phyloP scores from a whole-genome alignment of 2,329 filamentous ascomycete species.

The Epichloe sylvatica region DNA sequence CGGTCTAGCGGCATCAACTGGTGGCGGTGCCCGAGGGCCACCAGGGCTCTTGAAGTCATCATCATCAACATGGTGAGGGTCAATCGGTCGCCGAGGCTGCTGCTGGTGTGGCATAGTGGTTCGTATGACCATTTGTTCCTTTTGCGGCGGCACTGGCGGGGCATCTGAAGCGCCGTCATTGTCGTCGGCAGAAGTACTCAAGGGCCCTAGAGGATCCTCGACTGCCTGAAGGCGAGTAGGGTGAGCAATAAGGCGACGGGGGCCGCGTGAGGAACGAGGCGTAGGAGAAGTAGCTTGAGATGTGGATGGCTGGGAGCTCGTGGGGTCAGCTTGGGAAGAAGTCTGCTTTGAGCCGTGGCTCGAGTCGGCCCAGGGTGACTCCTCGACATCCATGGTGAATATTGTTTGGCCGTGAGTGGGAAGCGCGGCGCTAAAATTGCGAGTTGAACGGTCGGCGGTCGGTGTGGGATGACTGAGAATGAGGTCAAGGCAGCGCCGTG shows the following conservation, averaged over 20 bases:
- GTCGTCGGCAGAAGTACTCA: constrained; percentile 49
- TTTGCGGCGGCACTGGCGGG: constrained; percentile 55
- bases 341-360: constrained; percentile 17
- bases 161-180: constrained; percentile 28
- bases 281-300: constrained; percentile 12
- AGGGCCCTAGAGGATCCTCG: constrained; percentile 61
- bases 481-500: background rate
- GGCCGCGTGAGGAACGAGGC: constrained; percentile 32
- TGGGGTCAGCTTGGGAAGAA: constrained; percentile 21
- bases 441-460: background rate
- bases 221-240: constrained; percentile 66
- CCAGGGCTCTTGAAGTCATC: constrained; percentile 45
- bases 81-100: constrained; percentile 30
- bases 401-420: constrained; percentile 1
- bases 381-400: constrained; percentile 34
- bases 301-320: constrained; percentile 15
- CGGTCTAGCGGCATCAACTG: constrained; percentile 43
- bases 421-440: background rate
- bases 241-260: constrained; percentile 56
- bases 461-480: background rate
- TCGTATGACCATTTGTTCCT: constrained; percentile 49
- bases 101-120: constrained; percentile 39
- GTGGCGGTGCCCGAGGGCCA: constrained; percentile 51
- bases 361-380: constrained; percentile 41
- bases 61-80: constrained; percentile 55